These are phyloP conservation scores for Diddensiella transvaalensis DNA, from an alignment of 805 yeast genomes.

Conservation along the genomic window DNA sequence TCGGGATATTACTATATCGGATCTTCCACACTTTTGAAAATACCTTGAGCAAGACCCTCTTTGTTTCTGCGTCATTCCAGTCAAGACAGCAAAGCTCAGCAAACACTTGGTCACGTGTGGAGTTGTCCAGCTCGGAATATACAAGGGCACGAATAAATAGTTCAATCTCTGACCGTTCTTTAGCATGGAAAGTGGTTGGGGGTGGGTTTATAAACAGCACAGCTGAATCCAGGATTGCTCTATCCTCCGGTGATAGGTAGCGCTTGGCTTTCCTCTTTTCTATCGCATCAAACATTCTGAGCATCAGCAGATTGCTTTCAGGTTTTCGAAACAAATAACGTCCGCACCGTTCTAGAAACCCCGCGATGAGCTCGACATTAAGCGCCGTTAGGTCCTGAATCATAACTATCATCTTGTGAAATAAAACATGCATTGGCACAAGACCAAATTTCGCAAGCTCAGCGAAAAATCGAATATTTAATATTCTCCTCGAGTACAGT, in stretches of 20 bases:
- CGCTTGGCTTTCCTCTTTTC: conserved; percentile 48
- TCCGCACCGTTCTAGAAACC: conserved; percentile 75
- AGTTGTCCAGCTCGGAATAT: conserved; percentile 45
- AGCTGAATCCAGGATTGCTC: conserved; percentile 53
- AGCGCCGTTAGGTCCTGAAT: conserved; percentile 49
- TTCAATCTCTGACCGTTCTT: conserved; percentile 29
- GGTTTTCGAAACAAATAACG: conserved; percentile 54
- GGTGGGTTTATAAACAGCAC: conserved; percentile 33
- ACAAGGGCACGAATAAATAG: conserved; percentile 48
- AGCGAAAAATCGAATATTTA: conserved; percentile 54
- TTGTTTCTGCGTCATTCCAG: conserved; percentile 41
- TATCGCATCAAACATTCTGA: conserved; percentile 57
- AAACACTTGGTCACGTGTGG: conserved; percentile 36
- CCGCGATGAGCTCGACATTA: conserved; percentile 64
- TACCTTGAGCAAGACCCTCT: conserved; percentile 36
- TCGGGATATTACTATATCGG: conserved; percentile 51
- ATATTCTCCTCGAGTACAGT: conserved; percentile 20
- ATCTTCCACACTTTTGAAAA: conserved; percentile 62
- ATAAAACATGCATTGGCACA: conserved; percentile 64
- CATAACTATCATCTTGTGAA: conserved; percentile 66
- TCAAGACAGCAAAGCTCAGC: conserved; percentile 44
- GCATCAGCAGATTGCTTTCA: conserved; percentile 57
- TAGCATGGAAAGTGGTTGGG: conserved; percentile 24
- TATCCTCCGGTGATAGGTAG: conserved; percentile 50
- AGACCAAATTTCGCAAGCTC: conserved; percentile 76